Evolutionary conservation across 1,139 yeast genomes (phyloP).

Genomic region (Candida pseudocylindracea): DNA sequence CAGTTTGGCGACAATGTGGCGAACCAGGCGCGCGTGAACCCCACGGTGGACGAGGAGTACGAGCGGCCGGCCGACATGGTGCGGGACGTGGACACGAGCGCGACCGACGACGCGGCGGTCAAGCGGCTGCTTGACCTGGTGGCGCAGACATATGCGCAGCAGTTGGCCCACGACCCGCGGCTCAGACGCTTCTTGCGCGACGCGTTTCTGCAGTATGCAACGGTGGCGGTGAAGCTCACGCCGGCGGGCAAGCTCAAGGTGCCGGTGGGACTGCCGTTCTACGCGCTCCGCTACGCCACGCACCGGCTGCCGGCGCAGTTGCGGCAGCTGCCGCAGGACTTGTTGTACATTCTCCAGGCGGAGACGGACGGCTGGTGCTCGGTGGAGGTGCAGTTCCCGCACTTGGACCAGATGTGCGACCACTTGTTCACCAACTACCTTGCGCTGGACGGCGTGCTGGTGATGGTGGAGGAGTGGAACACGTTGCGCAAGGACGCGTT

Average conservation of each 20-base stretch:
- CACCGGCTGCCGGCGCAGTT: conserved; percentile 62
- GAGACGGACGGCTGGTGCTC: conserved; percentile 40
- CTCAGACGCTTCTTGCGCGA: conserved; percentile 57
- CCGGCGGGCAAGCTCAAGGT: conserved; percentile 75
- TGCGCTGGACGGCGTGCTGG: conserved; percentile 70
- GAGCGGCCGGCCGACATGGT: conserved; percentile 36
- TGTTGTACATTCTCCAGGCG: conserved; percentile 80
- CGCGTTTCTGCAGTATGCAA: conserved; percentile 44
- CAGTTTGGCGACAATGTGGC: conserved; percentile 71
- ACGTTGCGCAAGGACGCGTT: conserved; percentile 47
- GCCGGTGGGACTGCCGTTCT: conserved; percentile 61
- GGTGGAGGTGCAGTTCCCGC: conserved; percentile 21
- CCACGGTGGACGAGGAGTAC: conserved; percentile 39
- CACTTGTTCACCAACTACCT: conserved; percentile 30
- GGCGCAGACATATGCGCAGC: conserved; percentile 38
- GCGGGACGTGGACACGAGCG: conserved; percentile 20
- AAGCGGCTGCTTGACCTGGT: conserved; percentile 13
- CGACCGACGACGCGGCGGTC: conserved; percentile 44
- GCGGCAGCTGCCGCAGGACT: conserved; percentile 53
- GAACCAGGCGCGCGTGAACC: conserved; percentile 26
- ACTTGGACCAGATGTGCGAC: conserved; percentile 17
- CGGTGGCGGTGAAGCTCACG: conserved; percentile 54
- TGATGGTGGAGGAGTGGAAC: conserved; percentile 68
- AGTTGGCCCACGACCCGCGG: conserved; percentile 62
- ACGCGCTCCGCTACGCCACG: conserved; percentile 78